phyloP scores from a whole-genome alignment of 2,329 filamentous ascomycete genomes.

The Ceratocystis huliohia region DNA sequence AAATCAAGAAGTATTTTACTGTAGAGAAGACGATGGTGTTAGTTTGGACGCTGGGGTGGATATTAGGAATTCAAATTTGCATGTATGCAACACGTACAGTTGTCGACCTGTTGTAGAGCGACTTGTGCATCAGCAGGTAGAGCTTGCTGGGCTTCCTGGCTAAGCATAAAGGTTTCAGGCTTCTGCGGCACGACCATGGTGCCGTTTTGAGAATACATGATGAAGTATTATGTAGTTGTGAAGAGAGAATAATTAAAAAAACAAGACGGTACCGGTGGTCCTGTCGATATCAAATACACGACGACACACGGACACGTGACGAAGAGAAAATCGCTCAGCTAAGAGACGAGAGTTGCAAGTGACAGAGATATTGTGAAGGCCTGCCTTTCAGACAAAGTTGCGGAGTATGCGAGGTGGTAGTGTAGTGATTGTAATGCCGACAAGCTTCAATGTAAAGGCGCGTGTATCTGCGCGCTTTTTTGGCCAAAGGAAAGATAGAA shows the following conservation, averaged over 20 bases:
- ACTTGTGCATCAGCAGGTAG: constrained; percentile 94
- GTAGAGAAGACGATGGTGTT: constrained; percentile 22
- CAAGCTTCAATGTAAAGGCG: background rate
- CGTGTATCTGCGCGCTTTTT: background rate
- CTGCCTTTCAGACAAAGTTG: constrained; percentile 15
- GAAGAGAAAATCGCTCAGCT: constrained; percentile 16
- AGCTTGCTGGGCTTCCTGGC: constrained; percentile 90
- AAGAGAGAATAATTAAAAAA: constrained; percentile 10
- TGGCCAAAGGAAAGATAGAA: background rate
- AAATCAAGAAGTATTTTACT: constrained; percentile 99
- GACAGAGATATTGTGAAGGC: constrained; percentile 5
- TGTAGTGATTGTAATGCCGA: background rate
- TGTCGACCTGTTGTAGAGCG: constrained; percentile 95
- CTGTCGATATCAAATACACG: background rate
- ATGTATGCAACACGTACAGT: constrained; percentile 48
- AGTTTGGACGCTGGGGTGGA: constrained; percentile 19
- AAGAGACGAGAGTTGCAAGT: background rate
- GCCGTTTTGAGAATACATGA: constrained; percentile 72
- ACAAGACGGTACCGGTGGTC: background rate
- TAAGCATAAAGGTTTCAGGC: constrained; percentile 97
- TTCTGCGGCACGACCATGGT: constrained; percentile 88
- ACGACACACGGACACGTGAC: constrained; percentile 7
- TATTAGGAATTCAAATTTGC: background rate
- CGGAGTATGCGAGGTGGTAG: background rate
- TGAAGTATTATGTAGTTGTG: constrained; percentile 17